Evolutionary conservation across 1,284 basidiomycete genomes (phyloP).

Genomic region (Rhodotorula sp.): DNA sequence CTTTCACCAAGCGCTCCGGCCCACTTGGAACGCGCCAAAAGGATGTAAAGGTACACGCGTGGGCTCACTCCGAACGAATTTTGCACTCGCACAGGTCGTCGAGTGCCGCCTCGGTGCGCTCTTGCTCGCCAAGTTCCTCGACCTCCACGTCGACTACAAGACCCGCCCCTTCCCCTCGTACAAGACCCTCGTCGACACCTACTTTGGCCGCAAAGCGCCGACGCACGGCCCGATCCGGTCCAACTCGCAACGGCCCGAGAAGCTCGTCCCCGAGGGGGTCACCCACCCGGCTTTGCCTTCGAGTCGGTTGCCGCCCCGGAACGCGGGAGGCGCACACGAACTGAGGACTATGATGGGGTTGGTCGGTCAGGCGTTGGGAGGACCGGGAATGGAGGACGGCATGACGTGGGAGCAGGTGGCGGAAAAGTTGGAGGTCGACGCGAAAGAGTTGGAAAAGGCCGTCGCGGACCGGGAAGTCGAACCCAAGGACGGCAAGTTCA

Average conservation of each 20-base stretch:
- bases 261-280: slow-evolving; percentile 21
- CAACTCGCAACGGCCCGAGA: slow-evolving; percentile 23
- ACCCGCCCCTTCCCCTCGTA: slow-evolving; percentile 24
- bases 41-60: no score
- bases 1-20: background rate
- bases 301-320: slow-evolving; percentile 16
- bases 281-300: slow-evolving; percentile 35
- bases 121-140: slow-evolving; percentile 57
- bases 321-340: slow-evolving; percentile 35
- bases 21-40: background rate
- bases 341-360: slow-evolving; percentile 34
- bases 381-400: slow-evolving; percentile 39
- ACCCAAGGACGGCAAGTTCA: slow-evolving; percentile 39
- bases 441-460: slow-evolving; percentile 25
- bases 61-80: background rate
- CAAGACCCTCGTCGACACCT: slow-evolving; percentile 30
- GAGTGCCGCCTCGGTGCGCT: slow-evolving; percentile 77
- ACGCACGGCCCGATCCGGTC: slow-evolving; percentile 29
- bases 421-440: slow-evolving; percentile 24
- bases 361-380: slow-evolving; percentile 33
- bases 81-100: slow-evolving; percentile 54
- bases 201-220: slow-evolving; percentile 27
- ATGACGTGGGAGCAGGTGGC: slow-evolving; percentile 41
- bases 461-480: slow-evolving; percentile 42
- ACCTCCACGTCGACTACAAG: slow-evolving; percentile 11